Conservation (phyloP, 2,329 filamentous ascomycete genomes). For the Zymoseptoria brevis region DNA sequence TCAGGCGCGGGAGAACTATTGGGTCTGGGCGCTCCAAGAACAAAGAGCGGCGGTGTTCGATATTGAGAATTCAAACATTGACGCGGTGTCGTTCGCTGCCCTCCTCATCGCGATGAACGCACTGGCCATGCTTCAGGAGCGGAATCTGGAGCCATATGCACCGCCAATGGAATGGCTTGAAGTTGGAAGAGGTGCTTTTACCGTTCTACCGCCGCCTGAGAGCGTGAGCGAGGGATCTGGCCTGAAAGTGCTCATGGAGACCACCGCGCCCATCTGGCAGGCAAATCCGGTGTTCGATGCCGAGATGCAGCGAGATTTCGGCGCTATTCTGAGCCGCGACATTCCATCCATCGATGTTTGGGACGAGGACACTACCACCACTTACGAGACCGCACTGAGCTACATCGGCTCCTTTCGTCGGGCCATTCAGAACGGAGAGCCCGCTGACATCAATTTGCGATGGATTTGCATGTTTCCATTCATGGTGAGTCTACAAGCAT, state of each 20-base stretch:
- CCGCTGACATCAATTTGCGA: conserved; percentile 21
- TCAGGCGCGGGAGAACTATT: conserved; percentile 18
- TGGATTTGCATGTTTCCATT: conserved; percentile 28
- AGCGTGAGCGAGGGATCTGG: conserved; percentile 17
- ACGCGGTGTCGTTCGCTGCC: conserved; percentile 25
- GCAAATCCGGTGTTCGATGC: conserved; percentile 13
- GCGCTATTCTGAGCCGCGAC: conserved; percentile 17
- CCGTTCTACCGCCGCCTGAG: conserved; percentile 20
- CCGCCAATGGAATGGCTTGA: conserved; percentile 29
- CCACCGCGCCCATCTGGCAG: conserved; percentile 18
- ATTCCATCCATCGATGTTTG: conserved; percentile 15
- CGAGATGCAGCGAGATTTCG: conserved; percentile 18
- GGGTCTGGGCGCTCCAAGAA: conserved; percentile 22
- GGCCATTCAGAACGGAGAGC: conserved; percentile 19
- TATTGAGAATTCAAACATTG: conserved; percentile 21
- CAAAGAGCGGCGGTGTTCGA: conserved; percentile 23
- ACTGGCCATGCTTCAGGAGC: conserved; percentile 25
- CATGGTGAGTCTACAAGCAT: conserved; percentile 5
- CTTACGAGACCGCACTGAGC: conserved; percentile 23
- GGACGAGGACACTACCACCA: conserved; percentile 18
- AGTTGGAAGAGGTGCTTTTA: conserved; percentile 22
- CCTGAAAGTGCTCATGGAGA: conserved; percentile 20
- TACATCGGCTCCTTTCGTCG: conserved; percentile 24
- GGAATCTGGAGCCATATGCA: conserved; percentile 20
- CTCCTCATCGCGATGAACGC: conserved; percentile 24